Conservation (phyloP, 805 yeast genomes). For the Ogataea haglerorum region DNA sequence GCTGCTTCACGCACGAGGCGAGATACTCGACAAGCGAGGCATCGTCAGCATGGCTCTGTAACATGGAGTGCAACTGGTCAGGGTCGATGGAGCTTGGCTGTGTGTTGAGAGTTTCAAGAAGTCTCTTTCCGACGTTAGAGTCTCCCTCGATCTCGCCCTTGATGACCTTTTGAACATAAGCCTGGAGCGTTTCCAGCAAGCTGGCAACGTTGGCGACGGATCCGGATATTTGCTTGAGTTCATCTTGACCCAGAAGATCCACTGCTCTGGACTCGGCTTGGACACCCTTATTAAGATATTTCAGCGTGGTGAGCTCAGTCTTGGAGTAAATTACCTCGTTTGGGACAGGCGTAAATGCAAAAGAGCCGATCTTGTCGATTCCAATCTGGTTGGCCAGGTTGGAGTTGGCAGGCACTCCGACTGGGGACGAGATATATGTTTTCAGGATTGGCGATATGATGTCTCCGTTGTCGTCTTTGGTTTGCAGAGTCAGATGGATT, state of each 20-base stretch:
- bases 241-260: slow-evolving; percentile 36
- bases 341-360: slow-evolving; percentile 75
- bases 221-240: slow-evolving; percentile 42
- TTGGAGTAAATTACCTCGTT: slow-evolving; percentile 55
- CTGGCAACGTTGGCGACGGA: slow-evolving; percentile 45
- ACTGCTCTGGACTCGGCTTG: slow-evolving; percentile 31
- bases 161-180: slow-evolving; percentile 43
- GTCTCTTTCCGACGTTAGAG: slow-evolving; percentile 60
- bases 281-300: slow-evolving; percentile 41
- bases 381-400: slow-evolving; percentile 35
- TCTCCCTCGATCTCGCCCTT: slow-evolving; percentile 45
- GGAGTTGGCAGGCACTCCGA: slow-evolving; percentile 51
- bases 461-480: slow-evolving; percentile 44
- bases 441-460: slow-evolving; percentile 51
- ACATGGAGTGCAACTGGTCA: slow-evolving; percentile 53
- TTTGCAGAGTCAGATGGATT: slow-evolving; percentile 70
- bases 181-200: slow-evolving; percentile 48
- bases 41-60: slow-evolving; percentile 74
- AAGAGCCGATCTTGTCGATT: slow-evolving; percentile 42
- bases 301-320: slow-evolving; percentile 59
- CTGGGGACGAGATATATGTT: slow-evolving; percentile 75
- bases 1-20: slow-evolving; percentile 81
- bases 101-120: slow-evolving; percentile 54
- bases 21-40: slow-evolving; percentile 77
- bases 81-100: slow-evolving; percentile 49